Base-by-base conservation (phyloP, 2,329 filamentous ascomycete genomes). In the Sporothrix pseudoabietina region DNA sequence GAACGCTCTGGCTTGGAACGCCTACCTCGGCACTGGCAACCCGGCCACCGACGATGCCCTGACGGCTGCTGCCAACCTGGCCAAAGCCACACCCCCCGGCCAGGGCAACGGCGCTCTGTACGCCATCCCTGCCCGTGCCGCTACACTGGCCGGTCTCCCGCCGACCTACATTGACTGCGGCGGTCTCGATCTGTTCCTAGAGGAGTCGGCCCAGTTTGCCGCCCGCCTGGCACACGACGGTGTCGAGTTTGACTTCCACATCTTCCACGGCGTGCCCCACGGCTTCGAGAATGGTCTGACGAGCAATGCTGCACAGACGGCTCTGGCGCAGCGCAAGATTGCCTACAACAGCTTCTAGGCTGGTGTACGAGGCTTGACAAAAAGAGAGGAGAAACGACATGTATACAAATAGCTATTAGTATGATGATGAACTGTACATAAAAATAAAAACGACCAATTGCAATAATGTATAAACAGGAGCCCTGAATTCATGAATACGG, bases 251-350 rank as follows among this genome's bases (percentile, higher is more conserved):
- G 83, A 84, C 76, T 77, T 84, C 7, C 82, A 84, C 69, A 52
- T 84, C 59, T 84, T 83, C 75, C 78, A 79, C 0, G 83, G 83
- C 1, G 71, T 84, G 41, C 81, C 81, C 3, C 83, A 85, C 74
- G 81, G 78, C 0, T 84, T 82, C 63, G 81, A 82, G 66, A 70
- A 63, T 8, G 72, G 73, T 4, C 39, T 30, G 8, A 72, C 41
- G 1, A 71, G 74, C 6, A 65, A 71, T 10, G 76, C 77, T 39
- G 75, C 77, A 19, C 76, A 75, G 76, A 75, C 35, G 65, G 80
- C 78, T 14, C 6, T 26, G 55, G 44, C 54, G 8, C 30, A 76
- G 52, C 77, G 78, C 72, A 78, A 74, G 52, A 74, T 77, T 59
- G 74, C 72, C 35, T 30, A 69, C 6, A 57, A 55, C 61, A 72